phyloP scores from a whole-genome alignment of 768 basidiomycete genomes.

The Amanita molliuscula region DNA sequence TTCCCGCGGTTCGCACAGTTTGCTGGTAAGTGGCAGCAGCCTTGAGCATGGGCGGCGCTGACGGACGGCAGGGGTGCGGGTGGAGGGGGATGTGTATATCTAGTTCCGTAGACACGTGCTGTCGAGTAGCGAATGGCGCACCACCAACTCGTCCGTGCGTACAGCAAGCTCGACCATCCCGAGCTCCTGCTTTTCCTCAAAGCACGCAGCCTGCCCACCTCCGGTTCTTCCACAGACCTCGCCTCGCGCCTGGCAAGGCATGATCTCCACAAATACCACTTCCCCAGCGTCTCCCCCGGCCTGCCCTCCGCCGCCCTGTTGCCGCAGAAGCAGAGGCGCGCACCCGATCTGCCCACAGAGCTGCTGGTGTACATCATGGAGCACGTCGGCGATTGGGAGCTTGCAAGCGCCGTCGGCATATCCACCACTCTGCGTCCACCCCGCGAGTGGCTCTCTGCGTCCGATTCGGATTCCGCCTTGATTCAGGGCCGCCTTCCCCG shows the following conservation, averaged over 20 bases:
- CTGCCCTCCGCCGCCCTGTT: constrained; percentile 16
- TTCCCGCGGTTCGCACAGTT: constrained; percentile 42
- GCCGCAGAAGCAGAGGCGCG: constrained; percentile 16
- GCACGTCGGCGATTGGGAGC: constrained; percentile 76
- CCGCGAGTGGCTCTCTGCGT: constrained; percentile 62
- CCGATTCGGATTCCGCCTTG: constrained; percentile 60
- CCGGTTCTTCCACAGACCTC: constrained; percentile 54
- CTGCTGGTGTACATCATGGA: constrained; percentile 71
- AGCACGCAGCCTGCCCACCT: constrained; percentile 57
- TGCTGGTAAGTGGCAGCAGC: constrained; percentile 7
- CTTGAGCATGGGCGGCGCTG: background rate
- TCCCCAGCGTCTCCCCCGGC: constrained; percentile 26
- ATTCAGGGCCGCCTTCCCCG: constrained; percentile 50
- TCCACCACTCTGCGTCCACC: constrained; percentile 61
- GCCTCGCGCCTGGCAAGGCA: constrained; percentile 64
- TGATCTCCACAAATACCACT: constrained; percentile 66
- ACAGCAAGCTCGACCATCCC: constrained; percentile 51
- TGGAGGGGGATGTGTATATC: background rate
- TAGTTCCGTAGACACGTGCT: background rate
- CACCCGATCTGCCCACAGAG: constrained; percentile 64
- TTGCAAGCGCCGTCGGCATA: constrained; percentile 65
- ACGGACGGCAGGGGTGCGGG: background rate
- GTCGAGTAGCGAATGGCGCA: background rate
- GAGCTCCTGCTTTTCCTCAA: constrained; percentile 71
- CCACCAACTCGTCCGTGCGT: constrained; percentile 53